Conservation (phyloP, 352 stramenopile species). For the Plasmopara muralis region DNA sequence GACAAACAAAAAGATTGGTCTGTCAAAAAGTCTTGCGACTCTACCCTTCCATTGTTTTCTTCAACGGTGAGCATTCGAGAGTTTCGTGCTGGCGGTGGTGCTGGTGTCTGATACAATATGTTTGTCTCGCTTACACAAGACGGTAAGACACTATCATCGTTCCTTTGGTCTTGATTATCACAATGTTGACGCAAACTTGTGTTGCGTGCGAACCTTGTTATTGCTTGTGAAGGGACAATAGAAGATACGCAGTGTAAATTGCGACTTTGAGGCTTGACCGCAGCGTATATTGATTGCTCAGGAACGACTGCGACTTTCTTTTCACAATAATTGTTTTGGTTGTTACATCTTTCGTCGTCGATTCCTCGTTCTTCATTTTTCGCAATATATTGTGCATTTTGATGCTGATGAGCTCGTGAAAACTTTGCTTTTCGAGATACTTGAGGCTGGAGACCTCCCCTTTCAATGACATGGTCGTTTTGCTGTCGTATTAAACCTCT, state of each 20-base stretch:
- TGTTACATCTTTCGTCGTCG: constrained; percentile 7
- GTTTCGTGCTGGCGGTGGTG: constrained; percentile 5
- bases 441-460: constrained; percentile 20
- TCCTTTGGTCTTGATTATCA: constrained; percentile 15
- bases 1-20: constrained; percentile 14
- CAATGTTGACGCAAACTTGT: constrained; percentile 16
- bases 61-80: neutral
- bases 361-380: neutral
- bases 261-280: constrained; percentile 1
- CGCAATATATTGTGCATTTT: constrained; percentile 7
- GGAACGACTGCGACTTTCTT: constrained; percentile 17
- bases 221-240: constrained; percentile 13
- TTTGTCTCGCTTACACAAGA: neutral
- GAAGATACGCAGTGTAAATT: constrained; percentile 8
- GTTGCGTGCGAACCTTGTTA: constrained; percentile 16
- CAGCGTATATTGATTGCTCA: constrained; percentile 8
- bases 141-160: neutral
- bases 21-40: neutral
- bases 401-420: constrained; percentile 22
- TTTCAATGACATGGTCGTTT: constrained; percentile 24
- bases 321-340: constrained; percentile 7
- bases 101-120: neutral
- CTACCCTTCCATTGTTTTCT: neutral
- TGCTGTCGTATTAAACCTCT: constrained; percentile 27
- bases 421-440: constrained; percentile 25